Percentiles rank a stretch among this genome's conserved stretches.
Conservation (phyloP, 1,139 yeast species). For the Lodderomyces beijingensis region DNA sequence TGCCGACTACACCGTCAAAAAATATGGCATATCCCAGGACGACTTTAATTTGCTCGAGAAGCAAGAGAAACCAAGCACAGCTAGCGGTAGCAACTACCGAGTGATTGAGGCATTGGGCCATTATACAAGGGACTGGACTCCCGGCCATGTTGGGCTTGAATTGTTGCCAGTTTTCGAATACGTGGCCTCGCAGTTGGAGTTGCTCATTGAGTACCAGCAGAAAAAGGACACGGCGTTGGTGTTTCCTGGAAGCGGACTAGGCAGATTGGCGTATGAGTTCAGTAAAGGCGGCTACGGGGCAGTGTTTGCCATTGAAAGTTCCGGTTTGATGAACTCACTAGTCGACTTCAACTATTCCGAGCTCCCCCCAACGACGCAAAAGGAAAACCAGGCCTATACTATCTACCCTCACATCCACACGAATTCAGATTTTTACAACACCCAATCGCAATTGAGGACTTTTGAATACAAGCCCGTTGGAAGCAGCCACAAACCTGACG, state of each 20-base stretch:
- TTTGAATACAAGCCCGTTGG: conserved; percentile 31
- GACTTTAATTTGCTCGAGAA: conserved; percentile 31
- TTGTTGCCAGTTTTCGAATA: conserved; percentile 50
- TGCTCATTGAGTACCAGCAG: conserved; percentile 17
- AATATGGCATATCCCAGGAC: conserved; percentile 35
- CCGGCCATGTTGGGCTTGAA: conserved; percentile 34
- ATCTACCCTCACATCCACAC: conserved; percentile 69
- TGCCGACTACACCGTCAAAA: conserved; percentile 34
- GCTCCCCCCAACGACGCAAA: not conserved
- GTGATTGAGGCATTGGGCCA: conserved; percentile 74
- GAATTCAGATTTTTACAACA: conserved; percentile 60
- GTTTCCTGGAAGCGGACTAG: conserved; percentile 80
- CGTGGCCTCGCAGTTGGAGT: conserved; percentile 30
- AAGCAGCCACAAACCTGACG: conserved; percentile 32
- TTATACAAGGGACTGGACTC: conserved; percentile 69
- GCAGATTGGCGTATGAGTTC: conserved; percentile 63
- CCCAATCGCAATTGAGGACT: conserved; percentile 50
- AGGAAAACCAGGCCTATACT: conserved; percentile 11
- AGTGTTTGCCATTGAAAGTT: conserved; percentile 69
- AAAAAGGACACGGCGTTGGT: conserved; percentile 43
- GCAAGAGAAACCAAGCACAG: conserved; percentile 13
- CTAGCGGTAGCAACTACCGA: conserved; percentile 41
- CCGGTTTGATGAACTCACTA: conserved; percentile 65
- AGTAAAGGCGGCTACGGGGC: conserved; percentile 37
- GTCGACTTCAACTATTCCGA: conserved; percentile 49